Evolutionary conservation across 129 eudicot genomes (phyloP), one percentile per base, ranked within the genome.

Genomic region (Glebionis coronaria): DNA sequence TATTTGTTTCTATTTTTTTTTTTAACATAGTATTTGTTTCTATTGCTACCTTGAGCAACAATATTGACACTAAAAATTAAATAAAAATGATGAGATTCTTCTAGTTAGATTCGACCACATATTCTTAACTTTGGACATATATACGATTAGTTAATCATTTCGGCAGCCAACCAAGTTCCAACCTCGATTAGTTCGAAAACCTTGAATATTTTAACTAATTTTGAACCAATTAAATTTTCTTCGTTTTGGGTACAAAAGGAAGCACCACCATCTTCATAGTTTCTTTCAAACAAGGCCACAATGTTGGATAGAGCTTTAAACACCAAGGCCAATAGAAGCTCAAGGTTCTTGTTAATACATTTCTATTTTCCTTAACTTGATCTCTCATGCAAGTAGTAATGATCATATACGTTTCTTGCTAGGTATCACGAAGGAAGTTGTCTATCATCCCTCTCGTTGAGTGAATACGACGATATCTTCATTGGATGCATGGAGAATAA

Each of bases 401-500:
- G 6, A 49, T 53, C 52, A 56, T 12, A 40, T 56, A 11, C 56
- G 0, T 45, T 64, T 53, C 12, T 54, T 63, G 47, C 61, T 63
- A 64, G 80, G 69, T 68, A 68, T 51, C 42, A 69, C 4, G 83
- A 85, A 74, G 56, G 53, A 67, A 85, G 83, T 59, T 75, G 60
- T 55, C 77, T 78, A 6, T 75, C 82, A 19, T 44, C 83, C 9
- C 69, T 67, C 56, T 79, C 82, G 12, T 75, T 81, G 40, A 46
- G 77, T 2, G 91, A 85, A 50, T 81, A 84, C 49, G 90, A 85
- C 31, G 84, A 85, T 16, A 82, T 78, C 76, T 72, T 85, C 66
- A 59, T 82, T 27, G 91, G 91, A 12, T 82, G 78, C 77, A 82
- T 79, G 85, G 85, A 85, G 29, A 78, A 35, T 35, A 35, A 85